Conservation (phyloP, 2,329 filamentous ascomycete genomes). For the Aureobasidium sp. region DNA sequence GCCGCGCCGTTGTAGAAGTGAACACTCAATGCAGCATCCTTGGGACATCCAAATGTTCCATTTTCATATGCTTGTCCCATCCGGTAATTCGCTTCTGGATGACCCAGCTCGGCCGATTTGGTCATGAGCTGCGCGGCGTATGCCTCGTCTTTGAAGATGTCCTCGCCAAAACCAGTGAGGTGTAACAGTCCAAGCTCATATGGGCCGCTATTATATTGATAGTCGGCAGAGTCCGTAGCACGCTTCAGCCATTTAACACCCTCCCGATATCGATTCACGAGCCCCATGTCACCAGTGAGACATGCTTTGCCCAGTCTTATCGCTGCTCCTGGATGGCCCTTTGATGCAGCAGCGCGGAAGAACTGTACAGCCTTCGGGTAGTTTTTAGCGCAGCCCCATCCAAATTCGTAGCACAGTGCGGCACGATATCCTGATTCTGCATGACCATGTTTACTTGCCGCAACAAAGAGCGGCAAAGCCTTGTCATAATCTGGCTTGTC, state of each 20-base stretch:
- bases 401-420: slow-evolving; percentile 94
- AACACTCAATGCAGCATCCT: slow-evolving; percentile 85
- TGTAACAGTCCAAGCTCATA: slow-evolving; percentile 87
- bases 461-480: slow-evolving; percentile 85
- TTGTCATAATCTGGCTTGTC: slow-evolving; percentile 86
- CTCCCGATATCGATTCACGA: slow-evolving; percentile 76
- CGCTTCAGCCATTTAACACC: slow-evolving; percentile 96
- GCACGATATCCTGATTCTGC: slow-evolving; percentile 92
- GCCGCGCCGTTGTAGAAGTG: slow-evolving; percentile 96
- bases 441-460: slow-evolving; percentile 94
- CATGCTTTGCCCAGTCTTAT: slow-evolving; percentile 87
- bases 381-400: slow-evolving; percentile 89
- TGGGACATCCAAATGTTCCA: slow-evolving; percentile 76
- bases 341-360: slow-evolving; percentile 80
- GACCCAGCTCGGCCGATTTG: slow-evolving; percentile 84
- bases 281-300: slow-evolving; percentile 78
- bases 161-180: slow-evolving; percentile 87
- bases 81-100: slow-evolving; percentile 76
- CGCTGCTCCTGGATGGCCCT: slow-evolving; percentile 93
- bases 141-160: slow-evolving; percentile 81
- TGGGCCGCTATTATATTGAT: slow-evolving; percentile 86
- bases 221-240: slow-evolving; percentile 79
- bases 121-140: slow-evolving; percentile 95
- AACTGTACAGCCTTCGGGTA: slow-evolving; percentile 90
- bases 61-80: slow-evolving; percentile 98